Conservation (phyloP, 169 alveolate species). For the Eimeria zaria region DNA sequence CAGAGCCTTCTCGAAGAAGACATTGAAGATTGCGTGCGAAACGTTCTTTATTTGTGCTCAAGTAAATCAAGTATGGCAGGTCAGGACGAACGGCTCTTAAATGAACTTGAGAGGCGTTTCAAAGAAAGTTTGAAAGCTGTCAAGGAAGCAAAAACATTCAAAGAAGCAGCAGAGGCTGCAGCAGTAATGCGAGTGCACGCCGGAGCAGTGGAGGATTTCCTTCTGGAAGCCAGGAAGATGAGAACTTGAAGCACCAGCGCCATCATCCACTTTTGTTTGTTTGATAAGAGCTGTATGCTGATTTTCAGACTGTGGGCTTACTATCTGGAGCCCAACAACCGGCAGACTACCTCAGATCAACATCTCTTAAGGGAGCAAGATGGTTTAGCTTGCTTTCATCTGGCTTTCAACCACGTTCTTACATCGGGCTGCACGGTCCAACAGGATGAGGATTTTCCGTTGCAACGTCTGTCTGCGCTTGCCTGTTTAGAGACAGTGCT, state of each 20-base stretch:
- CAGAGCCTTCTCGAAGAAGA: neutral
- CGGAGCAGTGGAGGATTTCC: neutral
- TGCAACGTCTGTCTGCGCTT: neutral
- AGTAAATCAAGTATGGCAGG: neutral
- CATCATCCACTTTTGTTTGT: neutral
- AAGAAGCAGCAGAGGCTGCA: slow-evolving; percentile 7
- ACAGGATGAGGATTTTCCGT: neutral
- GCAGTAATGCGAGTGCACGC: neutral
- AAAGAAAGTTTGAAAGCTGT: neutral
- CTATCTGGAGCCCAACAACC: neutral
- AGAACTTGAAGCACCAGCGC: neutral
- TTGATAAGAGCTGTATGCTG: neutral
- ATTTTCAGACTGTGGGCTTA: neutral
- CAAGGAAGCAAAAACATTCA: neutral
- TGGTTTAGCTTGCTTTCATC: neutral
- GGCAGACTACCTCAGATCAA: neutral
- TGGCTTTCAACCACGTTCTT: neutral
- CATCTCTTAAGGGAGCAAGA: neutral
- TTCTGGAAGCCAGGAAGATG: neutral
- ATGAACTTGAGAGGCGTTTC: neutral
- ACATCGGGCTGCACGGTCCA: neutral
- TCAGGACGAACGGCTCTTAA: neutral
- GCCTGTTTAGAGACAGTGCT: neutral
- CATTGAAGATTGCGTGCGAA: neutral
- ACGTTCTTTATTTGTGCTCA: neutral